A percentile compares a stretch with the other conserved stretches of the same genome.
phyloP scores from a whole-genome alignment of 1,139 yeast genomes.

The Geotrichum candidum region DNA sequence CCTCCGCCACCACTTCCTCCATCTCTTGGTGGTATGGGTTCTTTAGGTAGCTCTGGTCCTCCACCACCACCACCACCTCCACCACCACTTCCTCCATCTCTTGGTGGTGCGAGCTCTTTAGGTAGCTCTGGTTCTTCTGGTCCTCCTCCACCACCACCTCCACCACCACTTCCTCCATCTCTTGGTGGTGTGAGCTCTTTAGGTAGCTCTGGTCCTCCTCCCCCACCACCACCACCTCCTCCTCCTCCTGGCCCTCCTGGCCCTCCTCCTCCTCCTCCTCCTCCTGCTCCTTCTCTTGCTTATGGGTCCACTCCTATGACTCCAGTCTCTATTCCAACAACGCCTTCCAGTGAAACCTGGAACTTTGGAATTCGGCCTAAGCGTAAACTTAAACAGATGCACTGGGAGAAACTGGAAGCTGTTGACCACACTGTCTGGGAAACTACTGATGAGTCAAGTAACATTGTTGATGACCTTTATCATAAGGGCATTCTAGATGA shows the following conservation, averaged over 20 bases:
- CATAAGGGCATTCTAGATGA: constrained; percentile 72
- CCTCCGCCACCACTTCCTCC: constrained; percentile 23
- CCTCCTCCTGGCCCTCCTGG: constrained; percentile 28
- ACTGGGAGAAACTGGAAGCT: constrained; percentile 76
- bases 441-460: constrained; percentile 42
- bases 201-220: constrained; percentile 22
- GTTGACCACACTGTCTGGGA: constrained; percentile 80
- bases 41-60: constrained; percentile 7
- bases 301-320: constrained; percentile 23
- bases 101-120: constrained; percentile 16
- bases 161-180: constrained; percentile 30
- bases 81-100: constrained; percentile 33
- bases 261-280: constrained; percentile 21
- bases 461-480: constrained; percentile 49
- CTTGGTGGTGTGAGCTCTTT: constrained; percentile 18
- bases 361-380: constrained; percentile 43
- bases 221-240: constrained; percentile 30
- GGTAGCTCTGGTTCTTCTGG: too few species aligned
- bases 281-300: constrained; percentile 23
- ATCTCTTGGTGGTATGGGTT: constrained; percentile 18
- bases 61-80: constrained; percentile 28
- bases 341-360: constrained; percentile 22
- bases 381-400: constrained; percentile 78
- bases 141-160: constrained; percentile 22
- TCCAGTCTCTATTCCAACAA: constrained; percentile 21